phyloP scores from a whole-genome alignment of 2,329 filamentous ascomycete species.

The Hypoxylon sp. region DNA sequence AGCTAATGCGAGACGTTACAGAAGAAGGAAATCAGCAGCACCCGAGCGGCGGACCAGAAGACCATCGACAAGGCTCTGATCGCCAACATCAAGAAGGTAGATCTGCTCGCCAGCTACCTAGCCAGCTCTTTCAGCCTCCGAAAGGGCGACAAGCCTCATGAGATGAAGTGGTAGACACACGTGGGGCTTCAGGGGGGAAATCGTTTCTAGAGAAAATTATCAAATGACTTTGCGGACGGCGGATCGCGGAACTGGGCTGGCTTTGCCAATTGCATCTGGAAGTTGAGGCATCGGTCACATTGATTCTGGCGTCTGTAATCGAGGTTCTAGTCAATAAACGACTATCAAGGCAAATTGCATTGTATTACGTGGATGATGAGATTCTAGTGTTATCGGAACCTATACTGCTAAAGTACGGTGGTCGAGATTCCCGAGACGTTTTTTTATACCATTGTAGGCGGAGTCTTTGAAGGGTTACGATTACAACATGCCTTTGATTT shows the following conservation, averaged over 20 bases:
- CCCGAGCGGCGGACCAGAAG: slow-evolving; percentile 97
- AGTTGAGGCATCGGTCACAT: slow-evolving; percentile 76
- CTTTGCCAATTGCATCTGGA: slow-evolving; percentile 76
- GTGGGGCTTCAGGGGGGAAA: slow-evolving; percentile 37
- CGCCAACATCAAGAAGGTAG: slow-evolving; percentile 98
- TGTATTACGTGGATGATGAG: slow-evolving; percentile 27
- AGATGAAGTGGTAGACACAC: slow-evolving; percentile 94
- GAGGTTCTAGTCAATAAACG: slow-evolving; percentile 73
- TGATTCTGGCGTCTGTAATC: slow-evolving; percentile 74
- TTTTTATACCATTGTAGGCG: not conserved
- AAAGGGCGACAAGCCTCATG: slow-evolving; percentile 99
- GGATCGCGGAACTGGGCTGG: slow-evolving; percentile 67
- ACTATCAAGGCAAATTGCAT: slow-evolving; percentile 60
- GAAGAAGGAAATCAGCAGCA: slow-evolving; percentile 97
- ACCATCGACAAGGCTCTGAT: slow-evolving; percentile 96
- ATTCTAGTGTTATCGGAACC: slow-evolving; percentile 4
- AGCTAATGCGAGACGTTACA: slow-evolving; percentile 66
- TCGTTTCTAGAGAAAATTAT: slow-evolving; percentile 50
- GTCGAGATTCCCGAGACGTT: not conserved
- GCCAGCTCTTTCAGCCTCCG: slow-evolving; percentile 96
- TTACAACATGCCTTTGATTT: slow-evolving; percentile 1
- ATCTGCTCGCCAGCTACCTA: slow-evolving; percentile 93
- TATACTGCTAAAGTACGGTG: not conserved
- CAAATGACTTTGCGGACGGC: slow-evolving; percentile 62
- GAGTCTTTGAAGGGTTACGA: not conserved